These are phyloP conservation scores for Copromyces sp. DNA, from an alignment of 495 filamentous ascomycete species.

Conservation along the genomic window DNA sequence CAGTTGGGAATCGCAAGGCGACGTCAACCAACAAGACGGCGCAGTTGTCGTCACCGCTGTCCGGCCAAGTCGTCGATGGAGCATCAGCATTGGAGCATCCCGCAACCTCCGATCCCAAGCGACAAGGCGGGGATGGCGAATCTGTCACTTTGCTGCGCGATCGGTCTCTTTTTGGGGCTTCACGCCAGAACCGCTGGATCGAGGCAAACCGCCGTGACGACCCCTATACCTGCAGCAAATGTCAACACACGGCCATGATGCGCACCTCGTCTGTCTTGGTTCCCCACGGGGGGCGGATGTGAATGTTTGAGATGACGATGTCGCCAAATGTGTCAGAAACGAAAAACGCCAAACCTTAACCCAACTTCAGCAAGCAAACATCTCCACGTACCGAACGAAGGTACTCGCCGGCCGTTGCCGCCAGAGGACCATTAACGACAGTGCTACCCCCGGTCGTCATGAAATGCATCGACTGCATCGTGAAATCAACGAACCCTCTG, in stretches of 20 bases:
- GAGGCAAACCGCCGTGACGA: not conserved
- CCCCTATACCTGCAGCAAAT: not conserved
- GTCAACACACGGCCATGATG: not conserved
- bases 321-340: not conserved
- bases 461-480: not conserved
- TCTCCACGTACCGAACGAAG: not conserved
- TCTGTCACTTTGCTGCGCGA: not conserved
- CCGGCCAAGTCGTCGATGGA: not conserved
- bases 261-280: not conserved
- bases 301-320: not conserved
- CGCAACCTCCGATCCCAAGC: not conserved
- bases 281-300: not conserved
- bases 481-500: not conserved
- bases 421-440: not conserved
- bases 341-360: not conserved
- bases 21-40: not conserved
- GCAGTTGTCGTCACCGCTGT: not conserved
- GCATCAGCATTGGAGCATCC: not conserved
- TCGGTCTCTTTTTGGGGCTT: not conserved
- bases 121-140: not conserved
- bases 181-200: not conserved
- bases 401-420: not conserved
- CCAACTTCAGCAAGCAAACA: not conserved
- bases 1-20: not conserved
- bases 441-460: not conserved